Conservation (phyloP, 2,329 filamentous ascomycete genomes). For the Bipolaris cookei region DNA sequence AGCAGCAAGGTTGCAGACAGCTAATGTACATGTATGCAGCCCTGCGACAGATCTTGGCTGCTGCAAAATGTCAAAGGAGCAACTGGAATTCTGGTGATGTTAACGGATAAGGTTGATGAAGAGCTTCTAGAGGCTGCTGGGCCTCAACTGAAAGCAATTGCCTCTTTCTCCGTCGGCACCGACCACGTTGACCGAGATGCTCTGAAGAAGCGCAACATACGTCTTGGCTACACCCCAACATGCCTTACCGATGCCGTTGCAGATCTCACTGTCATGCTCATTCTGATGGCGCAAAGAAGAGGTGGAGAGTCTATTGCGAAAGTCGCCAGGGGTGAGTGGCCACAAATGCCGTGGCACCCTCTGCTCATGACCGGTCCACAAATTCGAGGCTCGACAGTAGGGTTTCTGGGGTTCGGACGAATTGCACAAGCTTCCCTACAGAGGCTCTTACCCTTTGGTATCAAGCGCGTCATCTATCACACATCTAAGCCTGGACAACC, state of each 20-base stretch:
- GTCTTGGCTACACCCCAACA: slow-evolving; percentile 41
- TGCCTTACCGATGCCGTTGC: slow-evolving; percentile 42
- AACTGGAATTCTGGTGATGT: slow-evolving; percentile 36
- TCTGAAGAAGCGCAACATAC: slow-evolving; percentile 35
- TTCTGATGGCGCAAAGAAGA: slow-evolving; percentile 42
- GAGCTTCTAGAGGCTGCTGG: slow-evolving; percentile 35
- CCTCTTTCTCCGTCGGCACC: slow-evolving; percentile 43
- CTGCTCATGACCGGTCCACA: slow-evolving; percentile 40
- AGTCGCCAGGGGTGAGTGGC: slow-evolving; percentile 36
- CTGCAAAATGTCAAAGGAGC: slow-evolving; percentile 34
- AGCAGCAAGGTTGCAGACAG: background rate
- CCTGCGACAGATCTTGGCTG: slow-evolving; percentile 39
- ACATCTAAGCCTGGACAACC: slow-evolving; percentile 36
- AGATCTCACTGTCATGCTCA: slow-evolving; percentile 41
- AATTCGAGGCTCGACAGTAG: slow-evolving; percentile 32
- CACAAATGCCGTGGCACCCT: slow-evolving; percentile 41
- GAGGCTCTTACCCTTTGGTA: slow-evolving; percentile 37
- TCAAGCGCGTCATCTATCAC: slow-evolving; percentile 33
- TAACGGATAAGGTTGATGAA: slow-evolving; percentile 36
- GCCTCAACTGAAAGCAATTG: slow-evolving; percentile 32
- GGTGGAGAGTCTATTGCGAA: slow-evolving; percentile 36
- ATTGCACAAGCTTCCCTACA: slow-evolving; percentile 38
- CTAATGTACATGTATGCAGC: slow-evolving; percentile 25
- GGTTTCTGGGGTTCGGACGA: slow-evolving; percentile 40
- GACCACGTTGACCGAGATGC: slow-evolving; percentile 37